Evolutionary conservation across 116 monocot genomes (phyloP), one percentile per base, ranked within the genome.

Genomic region (Papilionanthe hybrid): DNA sequence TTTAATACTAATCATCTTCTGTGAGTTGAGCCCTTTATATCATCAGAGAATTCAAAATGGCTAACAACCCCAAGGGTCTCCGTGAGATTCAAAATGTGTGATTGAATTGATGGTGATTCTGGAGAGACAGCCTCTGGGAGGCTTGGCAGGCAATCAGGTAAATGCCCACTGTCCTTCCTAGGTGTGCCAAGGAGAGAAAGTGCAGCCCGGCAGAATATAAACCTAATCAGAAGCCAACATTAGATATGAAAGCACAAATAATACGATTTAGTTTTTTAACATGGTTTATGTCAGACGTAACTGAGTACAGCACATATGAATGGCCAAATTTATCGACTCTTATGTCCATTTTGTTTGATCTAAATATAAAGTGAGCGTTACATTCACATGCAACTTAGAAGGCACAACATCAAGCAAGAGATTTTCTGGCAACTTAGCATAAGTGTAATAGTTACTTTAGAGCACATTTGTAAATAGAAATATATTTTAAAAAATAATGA

Each of bases 151-250:
- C 95, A 95, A 67, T 67, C 82, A 13, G 99, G 99, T 48, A 93
- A 79, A 74, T 82, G 81, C 19, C 74, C 75, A 32, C 8, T 72
- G 19, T 78, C 77, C 19, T 84, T 84, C 27, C 81, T 86, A 29
- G 48, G 74, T 56, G 47, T 41, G 76, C 76, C 13, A 56, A 86
- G 86, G 63, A 89, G 89, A 79, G 69, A 81, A 49, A 99, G 87
- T 50, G 93, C 99, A 42, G 90, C 81, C 87, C 93, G 84, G 81
- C 99, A 99, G 88, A 95, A 99, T 88, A 99, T 90, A 81, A 93
- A 99, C 86, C 99, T 99, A 73, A 42, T n/a, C 42, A 73, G 42
- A 44, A 41, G 71, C 37, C 37, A 71, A 15, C 29, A 28, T 71
- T 71, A 71, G 71, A 29, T 71, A 53, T 53, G 53, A 53, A 53